These are phyloP conservation scores for Clavaria fumosa DNA, from an alignment of 768 basidiomycete genomes.

Conservation along the genomic window DNA sequence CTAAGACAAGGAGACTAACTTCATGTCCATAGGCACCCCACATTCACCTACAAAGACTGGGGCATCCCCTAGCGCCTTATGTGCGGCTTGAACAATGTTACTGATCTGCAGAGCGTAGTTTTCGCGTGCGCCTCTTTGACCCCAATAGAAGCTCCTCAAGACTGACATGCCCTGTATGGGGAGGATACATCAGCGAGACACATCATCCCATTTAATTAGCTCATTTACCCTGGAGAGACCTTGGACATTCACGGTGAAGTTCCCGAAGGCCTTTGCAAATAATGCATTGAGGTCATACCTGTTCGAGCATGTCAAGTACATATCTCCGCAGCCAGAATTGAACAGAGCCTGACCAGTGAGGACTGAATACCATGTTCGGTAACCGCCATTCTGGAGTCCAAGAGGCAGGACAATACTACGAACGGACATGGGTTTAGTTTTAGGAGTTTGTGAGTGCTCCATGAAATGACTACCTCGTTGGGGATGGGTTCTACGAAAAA, in stretches of 20 bases:
- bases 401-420: conserved; percentile 60
- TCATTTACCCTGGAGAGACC: conserved; percentile 63
- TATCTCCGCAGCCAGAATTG: background rate
- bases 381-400: conserved; percentile 58
- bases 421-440: background rate
- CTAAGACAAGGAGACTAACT: conserved; percentile 61
- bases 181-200: background rate
- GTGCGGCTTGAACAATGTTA: conserved; percentile 58
- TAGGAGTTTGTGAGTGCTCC: conserved; percentile 3
- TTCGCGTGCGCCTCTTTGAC: conserved; percentile 60
- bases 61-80: conserved; percentile 56
- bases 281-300: conserved; percentile 91
- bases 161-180: conserved; percentile 66
- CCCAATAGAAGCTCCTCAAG: conserved; percentile 74
- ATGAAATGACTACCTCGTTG: conserved; percentile 52
- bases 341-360: conserved; percentile 25
- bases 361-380: conserved; percentile 23
- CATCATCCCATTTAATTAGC: background rate
- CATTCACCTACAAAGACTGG: conserved; percentile 88
- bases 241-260: conserved; percentile 88
- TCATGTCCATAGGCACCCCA: conserved; percentile 95
- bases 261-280: conserved; percentile 70
- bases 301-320: background rate
- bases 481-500: conserved; percentile 80
- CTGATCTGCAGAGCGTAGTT: conserved; percentile 75